Evolutionary conservation across 1,284 basidiomycete species (phyloP), one percentile per base, ranked within the genome.

Genomic region (Sphagnurus paluster): DNA sequence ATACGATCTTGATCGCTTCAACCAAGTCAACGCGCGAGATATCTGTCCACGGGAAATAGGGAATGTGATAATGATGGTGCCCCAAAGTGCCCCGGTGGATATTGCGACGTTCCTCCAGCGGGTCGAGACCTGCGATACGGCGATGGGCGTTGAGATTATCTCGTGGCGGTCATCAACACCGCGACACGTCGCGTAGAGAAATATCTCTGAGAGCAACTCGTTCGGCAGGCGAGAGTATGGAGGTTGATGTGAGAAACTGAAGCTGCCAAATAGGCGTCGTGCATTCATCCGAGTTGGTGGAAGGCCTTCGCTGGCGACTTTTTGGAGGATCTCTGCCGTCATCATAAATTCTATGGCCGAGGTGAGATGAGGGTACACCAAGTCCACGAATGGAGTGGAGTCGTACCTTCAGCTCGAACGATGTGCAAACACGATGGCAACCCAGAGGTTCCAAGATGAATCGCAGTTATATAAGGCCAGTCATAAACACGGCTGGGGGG

Each of bases 31-130:
- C 5, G 67, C 58, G 26, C 69, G 69, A 9, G 56, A 46, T 2
- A 74, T 49, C 46, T 76, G 72, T 5, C 41, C 37, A n/a, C 44
- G 45, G 8, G 62, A 64, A 3, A 64, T 60, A 1, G 76, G 77
- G 44, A 65, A 67, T 4, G 69, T 71, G 43, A 79, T 60, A 29
- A 61, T 54, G 43, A 80, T 64, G 10, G 55, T 65, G 1, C 64
- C 65, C 79, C 78, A 80, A 10, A 80, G 55, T 5, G 50, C 56
- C 23, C 69, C 63, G 6, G 65, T 72, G 7, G 68, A 60, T 4
- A 79, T 58, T 1, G 74, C 67, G 11, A 76, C 52, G 16, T 62
- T 53, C 45, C 76, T 63, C 78, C 78, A 80, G 39, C 64, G 67
- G 25, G 58, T 59, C 29, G 71, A 79, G 13, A 77, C 71, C 39